phyloP scores from a whole-genome alignment of 2,329 filamentous ascomycete species.

The Stagonosporopsis cucurbitacearum region DNA sequence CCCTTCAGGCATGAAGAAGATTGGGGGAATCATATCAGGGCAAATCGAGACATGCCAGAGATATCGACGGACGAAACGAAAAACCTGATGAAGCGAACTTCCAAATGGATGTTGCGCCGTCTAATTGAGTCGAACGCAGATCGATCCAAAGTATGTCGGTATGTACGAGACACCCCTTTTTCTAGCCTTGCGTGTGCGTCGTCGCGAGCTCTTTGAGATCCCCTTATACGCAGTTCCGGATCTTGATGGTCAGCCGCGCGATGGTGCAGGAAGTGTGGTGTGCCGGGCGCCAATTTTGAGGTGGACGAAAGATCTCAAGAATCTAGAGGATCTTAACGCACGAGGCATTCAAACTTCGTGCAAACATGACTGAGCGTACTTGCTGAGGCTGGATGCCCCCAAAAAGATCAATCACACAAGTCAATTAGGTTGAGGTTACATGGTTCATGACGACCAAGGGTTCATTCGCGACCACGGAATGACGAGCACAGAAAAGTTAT shows the following conservation, averaged over 20 bases:
- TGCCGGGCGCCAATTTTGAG: not conserved
- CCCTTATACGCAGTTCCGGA: not conserved
- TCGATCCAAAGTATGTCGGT: not conserved
- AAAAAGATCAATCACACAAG: no score
- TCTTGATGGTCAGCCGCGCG: not conserved
- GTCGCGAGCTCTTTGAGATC: not conserved
- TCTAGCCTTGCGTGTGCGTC: not conserved
- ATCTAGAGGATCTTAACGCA: not conserved
- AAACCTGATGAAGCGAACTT: not conserved
- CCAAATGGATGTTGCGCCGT: not conserved
- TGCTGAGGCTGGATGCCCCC: no score
- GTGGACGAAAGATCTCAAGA: not conserved
- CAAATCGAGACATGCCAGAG: not conserved
- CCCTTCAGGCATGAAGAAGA: not conserved
- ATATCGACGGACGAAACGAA: not conserved
- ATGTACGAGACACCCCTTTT: not conserved
- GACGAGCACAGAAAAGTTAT: not conserved
- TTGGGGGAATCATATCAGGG: not conserved
- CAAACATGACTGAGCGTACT: no score
- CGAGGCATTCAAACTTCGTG: not conserved
- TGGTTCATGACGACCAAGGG: not conserved
- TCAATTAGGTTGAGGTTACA: no score
- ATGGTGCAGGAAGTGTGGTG: not conserved
- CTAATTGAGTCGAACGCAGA: not conserved
- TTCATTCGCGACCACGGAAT: not conserved